Evolutionary conservation across 257 asterid genomes (phyloP), one percentile per base, ranked within the genome.

Genomic region (Solanum verrucosum): DNA sequence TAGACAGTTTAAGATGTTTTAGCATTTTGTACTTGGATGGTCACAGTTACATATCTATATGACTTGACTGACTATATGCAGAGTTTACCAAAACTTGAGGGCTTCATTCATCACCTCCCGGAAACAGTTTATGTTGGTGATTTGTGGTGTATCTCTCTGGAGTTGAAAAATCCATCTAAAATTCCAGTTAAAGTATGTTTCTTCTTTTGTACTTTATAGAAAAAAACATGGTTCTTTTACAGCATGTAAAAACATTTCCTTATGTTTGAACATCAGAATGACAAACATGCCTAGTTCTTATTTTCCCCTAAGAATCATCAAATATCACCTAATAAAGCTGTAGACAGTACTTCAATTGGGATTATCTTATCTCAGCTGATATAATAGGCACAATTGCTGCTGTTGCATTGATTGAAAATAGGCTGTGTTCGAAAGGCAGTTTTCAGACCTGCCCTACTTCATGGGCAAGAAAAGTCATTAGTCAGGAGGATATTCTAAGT

Each of bases 11-110:
- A 81, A 16, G 35, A 38, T 9, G 56, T 37, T 35, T 88, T 33
- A 67, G 67, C 25, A 15, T 79, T 87, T 78, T 20, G 34, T 75
- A 71, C 72, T 49, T 84, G 38, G 31, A 60, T 44, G 72, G 34
- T 77, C 63, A 35, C 65, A 52, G 56, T 88, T 31, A 40, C 89
- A 35, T 83, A 88, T 90, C 75, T 86, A 68, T 87, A 78, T 86
- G 90, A 89, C 88, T 90, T 87, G 90, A 91, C 88, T 70, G 90
- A 90, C 89, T 63, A 84, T 88, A 72, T 90, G 87, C 94, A 97
- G 99, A 94, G 91, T 92, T 88, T 93, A 88, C 99, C 99, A 86
- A 96, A 95, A 93, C 98, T 97, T 88, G 96, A 95, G 91, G 98
- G 98, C 67, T 73, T 88, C 91, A 86, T 97, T 90, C 91, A 90